phyloP scores from a whole-genome alignment of 2,329 filamentous ascomycete species.

The Camillea tinctor region DNA sequence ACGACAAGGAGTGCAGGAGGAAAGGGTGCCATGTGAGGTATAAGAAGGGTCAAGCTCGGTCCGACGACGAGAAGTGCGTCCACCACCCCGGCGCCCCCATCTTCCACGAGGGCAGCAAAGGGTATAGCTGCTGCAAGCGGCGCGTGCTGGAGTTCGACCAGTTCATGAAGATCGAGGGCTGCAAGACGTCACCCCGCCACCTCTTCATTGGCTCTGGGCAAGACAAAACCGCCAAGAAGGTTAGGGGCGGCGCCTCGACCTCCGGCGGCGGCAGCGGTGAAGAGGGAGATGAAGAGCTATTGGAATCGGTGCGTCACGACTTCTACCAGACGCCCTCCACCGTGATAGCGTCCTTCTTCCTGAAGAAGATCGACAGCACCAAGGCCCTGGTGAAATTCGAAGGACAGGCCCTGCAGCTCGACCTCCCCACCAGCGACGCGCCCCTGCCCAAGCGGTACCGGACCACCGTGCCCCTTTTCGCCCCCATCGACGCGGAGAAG shows the following conservation, averaged over 20 bases:
- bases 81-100: conserved; percentile 89
- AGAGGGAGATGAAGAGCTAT: conserved; percentile 76
- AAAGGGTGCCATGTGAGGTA: conserved; percentile 71
- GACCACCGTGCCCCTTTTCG: conserved; percentile 72
- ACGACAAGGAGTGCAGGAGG: conserved; percentile 74
- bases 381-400: conserved; percentile 71
- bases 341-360: conserved; percentile 88
- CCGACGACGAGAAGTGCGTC: conserved; percentile 72
- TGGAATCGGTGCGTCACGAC: conserved; percentile 79
- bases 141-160: conserved; percentile 95
- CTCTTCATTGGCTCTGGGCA: conserved; percentile 79
- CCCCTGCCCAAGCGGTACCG: conserved; percentile 75
- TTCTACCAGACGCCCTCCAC: conserved; percentile 89
- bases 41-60: conserved; percentile 54
- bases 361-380: conserved; percentile 94
- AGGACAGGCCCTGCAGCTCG: conserved; percentile 63
- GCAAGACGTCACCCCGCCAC: conserved; percentile 77
- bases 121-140: conserved; percentile 95
- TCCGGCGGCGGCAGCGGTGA: conserved; percentile 40
- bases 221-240: conserved; percentile 44
- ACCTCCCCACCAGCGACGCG: conserved; percentile 83
- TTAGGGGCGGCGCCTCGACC: conserved; percentile 18
- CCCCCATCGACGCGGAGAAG: conserved; percentile 70
- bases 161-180: conserved; percentile 94
- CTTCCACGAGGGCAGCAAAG: conserved; percentile 98